Conservation (phyloP, 2,329 filamentous ascomycete genomes). For the Trichoderma breve region DNA sequence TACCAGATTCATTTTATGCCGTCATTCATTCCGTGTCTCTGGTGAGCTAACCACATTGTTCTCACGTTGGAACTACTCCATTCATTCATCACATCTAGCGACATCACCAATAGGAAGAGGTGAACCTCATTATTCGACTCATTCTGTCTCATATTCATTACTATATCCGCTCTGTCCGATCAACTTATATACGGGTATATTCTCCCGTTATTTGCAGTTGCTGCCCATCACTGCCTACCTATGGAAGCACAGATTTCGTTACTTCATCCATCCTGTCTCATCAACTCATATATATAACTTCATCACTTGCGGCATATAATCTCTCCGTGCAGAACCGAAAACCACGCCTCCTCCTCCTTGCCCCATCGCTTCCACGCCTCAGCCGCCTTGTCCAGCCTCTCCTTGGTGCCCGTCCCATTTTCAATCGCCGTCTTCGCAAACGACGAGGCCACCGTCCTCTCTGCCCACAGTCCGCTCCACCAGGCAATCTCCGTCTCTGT, state of each 20-base stretch:
- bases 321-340: conserved; percentile 21
- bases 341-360: conserved; percentile 22
- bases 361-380: conserved; percentile 21
- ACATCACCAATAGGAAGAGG: background rate
- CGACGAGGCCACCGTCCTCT: conserved; percentile 24
- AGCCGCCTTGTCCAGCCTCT: conserved; percentile 24
- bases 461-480: conserved; percentile 27
- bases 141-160: background rate
- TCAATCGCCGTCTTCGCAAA: conserved; percentile 24
- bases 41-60: background rate
- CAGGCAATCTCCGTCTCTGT: conserved; percentile 23
- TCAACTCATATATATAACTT: background rate
- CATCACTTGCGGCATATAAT: conserved; percentile 22
- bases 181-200: background rate
- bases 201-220: background rate
- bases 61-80: background rate
- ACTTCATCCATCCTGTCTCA: background rate
- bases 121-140: background rate
- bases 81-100: background rate
- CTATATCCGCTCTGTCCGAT: background rate
- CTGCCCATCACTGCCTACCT: background rate
- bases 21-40: background rate
- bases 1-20: background rate
- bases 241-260: background rate
- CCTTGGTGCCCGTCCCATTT: conserved; percentile 21